Evolutionary conservation across 2,329 filamentous ascomycete genomes (phyloP).

Genomic region (Xylaria sp.): DNA sequence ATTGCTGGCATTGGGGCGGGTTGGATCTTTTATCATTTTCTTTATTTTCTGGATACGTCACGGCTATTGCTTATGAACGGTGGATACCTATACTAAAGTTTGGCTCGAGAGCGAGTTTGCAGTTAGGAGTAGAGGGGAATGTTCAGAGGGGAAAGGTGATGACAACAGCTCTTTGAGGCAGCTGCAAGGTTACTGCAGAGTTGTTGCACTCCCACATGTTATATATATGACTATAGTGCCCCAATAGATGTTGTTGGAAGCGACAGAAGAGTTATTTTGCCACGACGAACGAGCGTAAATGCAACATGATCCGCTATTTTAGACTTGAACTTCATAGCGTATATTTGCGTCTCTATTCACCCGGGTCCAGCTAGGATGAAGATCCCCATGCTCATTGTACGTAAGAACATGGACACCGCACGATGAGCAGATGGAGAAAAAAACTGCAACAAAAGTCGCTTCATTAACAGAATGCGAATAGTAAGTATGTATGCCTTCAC

Average conservation of each 20-base stretch:
- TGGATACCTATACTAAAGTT: slow-evolving; percentile 47
- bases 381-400: not conserved
- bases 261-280: not conserved
- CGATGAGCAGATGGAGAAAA: no score
- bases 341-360: not conserved
- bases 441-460: not conserved
- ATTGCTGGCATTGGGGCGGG: slow-evolving; percentile 42
- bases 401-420: not conserved
- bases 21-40: slow-evolving; percentile 35
- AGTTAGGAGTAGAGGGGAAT: slow-evolving; percentile 33
- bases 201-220: slow-evolving; percentile 30
- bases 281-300: not conserved
- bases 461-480: not conserved
- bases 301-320: not conserved
- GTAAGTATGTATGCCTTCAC: not conserved
- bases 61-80: slow-evolving; percentile 44
- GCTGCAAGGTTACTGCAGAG: slow-evolving; percentile 9
- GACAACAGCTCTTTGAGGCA: slow-evolving; percentile 21
- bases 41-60: slow-evolving; percentile 41
- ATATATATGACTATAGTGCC: slow-evolving; percentile 28
- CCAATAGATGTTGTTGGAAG: slow-evolving; percentile 26
- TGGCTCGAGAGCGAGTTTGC: slow-evolving; percentile 39
- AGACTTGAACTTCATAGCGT: slow-evolving; percentile 4
- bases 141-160: slow-evolving; percentile 27
- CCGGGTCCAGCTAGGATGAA: no score